These are phyloP conservation scores for Trichophyton verrucosum DNA, from an alignment of 2,329 filamentous ascomycete genomes.

Conservation along the genomic window DNA sequence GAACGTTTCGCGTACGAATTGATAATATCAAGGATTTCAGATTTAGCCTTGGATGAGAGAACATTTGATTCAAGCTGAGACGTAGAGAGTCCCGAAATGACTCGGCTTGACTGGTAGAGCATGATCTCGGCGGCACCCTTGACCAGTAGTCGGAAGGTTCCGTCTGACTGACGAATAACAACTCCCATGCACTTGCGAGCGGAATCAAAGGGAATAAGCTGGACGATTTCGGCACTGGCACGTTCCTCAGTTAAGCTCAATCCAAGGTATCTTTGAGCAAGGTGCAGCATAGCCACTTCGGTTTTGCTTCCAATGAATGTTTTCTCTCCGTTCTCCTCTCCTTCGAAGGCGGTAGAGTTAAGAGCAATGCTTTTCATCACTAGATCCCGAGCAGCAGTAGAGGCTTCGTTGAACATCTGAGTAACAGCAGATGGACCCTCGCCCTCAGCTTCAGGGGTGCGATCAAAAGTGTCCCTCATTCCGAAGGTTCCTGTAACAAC, in stretches of 20 bases:
- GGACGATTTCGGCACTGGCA: slow-evolving; percentile 46
- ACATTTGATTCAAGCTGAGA: slow-evolving; percentile 17
- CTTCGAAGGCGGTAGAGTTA: slow-evolving; percentile 62
- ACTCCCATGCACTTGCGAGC: slow-evolving; percentile 54
- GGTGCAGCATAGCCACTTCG: slow-evolving; percentile 59
- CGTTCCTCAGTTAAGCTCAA: slow-evolving; percentile 57
- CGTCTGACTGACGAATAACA: slow-evolving; percentile 29
- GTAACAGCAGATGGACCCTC: slow-evolving; percentile 16
- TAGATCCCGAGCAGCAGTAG: slow-evolving; percentile 23
- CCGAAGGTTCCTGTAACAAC: slow-evolving; percentile 62
- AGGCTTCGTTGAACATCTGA: slow-evolving; percentile 23
- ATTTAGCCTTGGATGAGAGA: slow-evolving; percentile 19
- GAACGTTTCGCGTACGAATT: slow-evolving; percentile 41
- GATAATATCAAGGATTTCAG: slow-evolving; percentile 24
- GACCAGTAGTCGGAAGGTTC: slow-evolving; percentile 35
- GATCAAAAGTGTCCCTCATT: slow-evolving; percentile 44
- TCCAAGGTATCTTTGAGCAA: slow-evolving; percentile 53
- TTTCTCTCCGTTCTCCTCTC: slow-evolving; percentile 53
- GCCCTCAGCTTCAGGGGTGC: slow-evolving; percentile 17
- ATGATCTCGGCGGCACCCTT: slow-evolving; percentile 40
- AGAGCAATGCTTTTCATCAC: slow-evolving; percentile 33
- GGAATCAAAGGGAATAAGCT: slow-evolving; percentile 65
- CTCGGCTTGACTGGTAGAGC: slow-evolving; percentile 25
- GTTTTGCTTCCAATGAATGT: slow-evolving; percentile 65
- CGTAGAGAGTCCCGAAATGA: slow-evolving; percentile 20